Base-by-base conservation (phyloP, 495 filamentous ascomycete genomes). In the Xylaria venustula region DNA sequence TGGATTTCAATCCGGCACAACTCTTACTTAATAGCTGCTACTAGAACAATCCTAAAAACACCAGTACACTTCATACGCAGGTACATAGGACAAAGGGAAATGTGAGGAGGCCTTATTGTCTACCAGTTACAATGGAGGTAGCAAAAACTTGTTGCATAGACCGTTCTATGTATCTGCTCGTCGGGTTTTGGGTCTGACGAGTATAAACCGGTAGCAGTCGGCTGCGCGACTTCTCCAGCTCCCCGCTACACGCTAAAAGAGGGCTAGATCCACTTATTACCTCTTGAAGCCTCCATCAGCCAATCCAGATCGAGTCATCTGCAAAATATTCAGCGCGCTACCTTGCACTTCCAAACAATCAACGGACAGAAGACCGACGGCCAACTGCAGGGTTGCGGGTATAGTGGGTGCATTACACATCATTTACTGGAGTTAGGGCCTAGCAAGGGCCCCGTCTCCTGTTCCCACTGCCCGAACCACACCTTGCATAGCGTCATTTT, bases 401-500 rank as follows among this genome's bases (percentile, higher is more conserved):
- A 11, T 17, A 30, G 5, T 5, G 49, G 22, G 26, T 12, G 37
- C 37, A 44, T 44, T 44, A 20, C 23, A 12, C 37, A 30, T 55
- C 52, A 55, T 55, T 55, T 44, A 55, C 11, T 5, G 30, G 30
- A 34, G 30, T 34, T 34, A 34, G 30, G 30, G 30, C 30, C 17
- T 42, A 5, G 20, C 23, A 57, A 23, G 51, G 6, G 30, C 30
- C 5, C 30, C 30, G 19, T 11, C 3, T 54, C 40, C 28, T n/a
- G 20, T n/a, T n/a, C 54, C 54, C n/a, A 3, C 25, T 9, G 9
- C 53, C 40, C 53, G 25, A 22, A 36, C 36, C 34, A 54, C 6
- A 20, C 49, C 9, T 37, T 52, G 26, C 53, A 55, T 55, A 45
- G 53, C 53, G 53, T 55, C 53, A 55, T 55, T 45, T 55, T 55